Conservation (phyloP, 805 yeast species). For the Candida ortonii region DNA sequence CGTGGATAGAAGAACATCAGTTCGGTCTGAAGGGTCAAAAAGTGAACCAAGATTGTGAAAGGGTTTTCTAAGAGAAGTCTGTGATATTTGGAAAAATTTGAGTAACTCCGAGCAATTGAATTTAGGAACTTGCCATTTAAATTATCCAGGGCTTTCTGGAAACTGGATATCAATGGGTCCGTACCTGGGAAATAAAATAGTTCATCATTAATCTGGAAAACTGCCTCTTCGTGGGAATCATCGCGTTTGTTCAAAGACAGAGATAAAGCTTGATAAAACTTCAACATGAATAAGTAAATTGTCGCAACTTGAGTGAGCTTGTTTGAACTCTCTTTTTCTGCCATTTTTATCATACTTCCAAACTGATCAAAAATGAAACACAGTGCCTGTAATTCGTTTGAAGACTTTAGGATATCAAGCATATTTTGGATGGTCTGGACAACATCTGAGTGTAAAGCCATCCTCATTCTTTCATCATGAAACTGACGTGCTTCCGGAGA, state of each 20-base stretch:
- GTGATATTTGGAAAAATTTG: neutral
- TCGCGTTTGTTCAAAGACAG: neutral
- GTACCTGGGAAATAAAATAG: constrained; percentile 2
- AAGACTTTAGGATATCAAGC: neutral
- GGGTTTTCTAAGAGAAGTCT: neutral
- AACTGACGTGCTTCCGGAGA: neutral
- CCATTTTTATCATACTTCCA: neutral
- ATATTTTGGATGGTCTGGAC: neutral
- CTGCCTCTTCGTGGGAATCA: neutral
- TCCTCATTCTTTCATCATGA: neutral
- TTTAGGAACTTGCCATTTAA: neutral
- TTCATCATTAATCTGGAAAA: neutral
- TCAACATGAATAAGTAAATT: constrained; percentile 1
- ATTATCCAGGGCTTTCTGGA: neutral
- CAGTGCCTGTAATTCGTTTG: neutral
- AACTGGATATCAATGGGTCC: neutral
- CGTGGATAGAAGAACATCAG: neutral
- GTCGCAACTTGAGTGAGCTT: neutral
- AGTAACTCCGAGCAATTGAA: neutral
- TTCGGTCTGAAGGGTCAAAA: neutral
- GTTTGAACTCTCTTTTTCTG: neutral
- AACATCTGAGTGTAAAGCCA: no score
- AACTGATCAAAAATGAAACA: neutral
- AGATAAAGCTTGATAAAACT: constrained; percentile 3
- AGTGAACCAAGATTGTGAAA: constrained; percentile 1